Evolutionary conservation across 2,329 filamentous ascomycete genomes (phyloP), one percentile per base, ranked within the genome.

Genomic region (Aspergillus alliaceus): DNA sequence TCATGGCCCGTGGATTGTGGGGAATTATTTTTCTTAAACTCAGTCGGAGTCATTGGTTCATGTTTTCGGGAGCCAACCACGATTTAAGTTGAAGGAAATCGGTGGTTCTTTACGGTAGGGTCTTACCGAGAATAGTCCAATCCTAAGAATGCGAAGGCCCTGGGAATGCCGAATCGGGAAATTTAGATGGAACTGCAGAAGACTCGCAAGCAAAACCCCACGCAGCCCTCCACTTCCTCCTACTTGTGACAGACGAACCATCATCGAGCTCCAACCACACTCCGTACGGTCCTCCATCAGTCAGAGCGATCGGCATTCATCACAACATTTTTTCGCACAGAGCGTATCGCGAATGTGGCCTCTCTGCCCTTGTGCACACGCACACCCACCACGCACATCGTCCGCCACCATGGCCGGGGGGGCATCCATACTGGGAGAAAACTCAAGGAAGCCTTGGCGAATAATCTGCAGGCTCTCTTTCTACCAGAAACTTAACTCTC

Each of bases 161-260:
- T 31, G 15, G 27, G 6, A 48, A 32, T 48, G 14, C 44, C 27
- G n/a, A 32, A 48, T 48, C 27, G 29, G 44, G 44, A 22, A 48
- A 48, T 20, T 47, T 48, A 20, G 27, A 48, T 48, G 27, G 24
- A 44, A 24, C 18, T 48, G 44, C 27, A 32, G 44, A 48, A 48
- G 25, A 20, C 24, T 44, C 25, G 15, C 7, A 27, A 44, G 18
- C 25, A 15, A 14, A 29, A 31, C 24, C 50, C 32, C 32, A 18
- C 48, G 15, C 22, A 52, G 20, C 35, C 27, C 35, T 29, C 50
- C 34, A 37, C 50, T 42, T n/a, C 34, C 18, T 27, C 12, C 15
- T 40, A 27, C 51, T 53, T 37, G 51, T 46, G 50, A 55, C 58
- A 47, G 58, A 59, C 58, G 51, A 59, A 59, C 58, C 58, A 59